Evolutionary conservation across 345 rosid species (phyloP), one percentile per base, ranked within the genome.

Genomic region (Eucalyptus erythrocorys): DNA sequence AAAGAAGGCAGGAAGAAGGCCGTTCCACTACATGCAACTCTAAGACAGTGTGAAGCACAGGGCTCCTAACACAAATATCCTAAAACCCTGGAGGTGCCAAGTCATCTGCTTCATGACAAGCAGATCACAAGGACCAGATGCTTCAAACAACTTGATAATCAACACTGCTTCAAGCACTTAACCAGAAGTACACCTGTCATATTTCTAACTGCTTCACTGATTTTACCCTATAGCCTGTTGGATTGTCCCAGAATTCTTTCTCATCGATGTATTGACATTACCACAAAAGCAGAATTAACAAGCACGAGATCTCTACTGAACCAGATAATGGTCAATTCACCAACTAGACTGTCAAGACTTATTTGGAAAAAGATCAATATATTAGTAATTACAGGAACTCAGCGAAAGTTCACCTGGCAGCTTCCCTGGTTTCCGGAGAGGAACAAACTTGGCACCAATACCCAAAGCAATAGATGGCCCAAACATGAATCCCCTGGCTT

Each of bases 391-490:
- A 40, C 27, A 40, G 84, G 84, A 37, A 76, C 47, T 40, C 5
- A 5, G 47, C 1, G 51, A 48, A 40, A 86, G 17, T 86, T 64
- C 91, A 95, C 99, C 99, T 43, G 98, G 99, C 90, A 97, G 90
- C 86, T 97, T 96, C 86, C 90, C 91, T 30, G 97, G 97, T 92
- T 97, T 97, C 86, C 99, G 92, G 30, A 97, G 89, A 85, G 98
- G 99, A 85, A 96, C 93, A 88, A 97, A 96, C 93, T 97, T 97
- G 34, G 98, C 98, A 86, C 97, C 98, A 8, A 97, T 94, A 45
- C 98, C 98, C 93, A 97, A 92, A 1, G 99, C 99, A 90, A 96
- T 94, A 34, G 99, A 92, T 48, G 98, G 96, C 49, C 96, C 99
- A 87, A 96, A 96, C 86, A 97, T 91, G 89, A 97, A 97, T 50